Base-by-base conservation (phyloP, 345 rosid species). In the Aurinia saxatilis region DNA sequence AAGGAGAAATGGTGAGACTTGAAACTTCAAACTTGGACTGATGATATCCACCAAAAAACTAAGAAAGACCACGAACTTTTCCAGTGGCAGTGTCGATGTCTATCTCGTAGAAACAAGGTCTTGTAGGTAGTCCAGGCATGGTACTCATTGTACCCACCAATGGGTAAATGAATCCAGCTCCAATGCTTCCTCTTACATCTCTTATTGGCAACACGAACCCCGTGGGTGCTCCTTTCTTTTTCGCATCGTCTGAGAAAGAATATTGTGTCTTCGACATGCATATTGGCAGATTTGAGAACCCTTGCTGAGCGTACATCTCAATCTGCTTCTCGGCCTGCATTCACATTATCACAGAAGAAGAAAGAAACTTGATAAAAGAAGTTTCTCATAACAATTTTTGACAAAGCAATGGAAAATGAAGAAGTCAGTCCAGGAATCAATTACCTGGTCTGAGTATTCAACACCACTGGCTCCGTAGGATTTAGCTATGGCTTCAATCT, bases 221-320 rank as follows among this genome's bases (percentile, higher is more conserved):
- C 0, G 78, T 41, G 0, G 99, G 99, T 37, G 99, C 96, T 41
- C 97, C 99, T 74, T 93, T 93, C 75, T 75, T 79, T 0, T 90
- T 65, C 6, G 95, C 96, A 41, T 80, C 81, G 63, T 93, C 80
- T 0, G 99, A 93, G 64, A 93, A 93, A 5, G 99, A 93, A 54
- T 93, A 93, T 62, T 90, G 99, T 11, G 99, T 93, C 72, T 90
- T 93, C 0, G 99, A 95, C 99, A 93, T 93, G 77, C 99, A 90
- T 70, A 93, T 87, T n/a, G 99, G 99, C 29, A 93, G 84, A 48
- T 74, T 80, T 8, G 90, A 78, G 77, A 93, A 93, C 13, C 99
- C 97, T 79, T 90, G 99, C 51, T 30, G 68, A 66, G 76, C 87
- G 76, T 90, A 93, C 88, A 93, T 84, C 84, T 90, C 96, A 66